These are phyloP conservation scores for Fusarium scirpi DNA, from an alignment of 2,329 filamentous ascomycete species.

Conservation along the genomic window DNA sequence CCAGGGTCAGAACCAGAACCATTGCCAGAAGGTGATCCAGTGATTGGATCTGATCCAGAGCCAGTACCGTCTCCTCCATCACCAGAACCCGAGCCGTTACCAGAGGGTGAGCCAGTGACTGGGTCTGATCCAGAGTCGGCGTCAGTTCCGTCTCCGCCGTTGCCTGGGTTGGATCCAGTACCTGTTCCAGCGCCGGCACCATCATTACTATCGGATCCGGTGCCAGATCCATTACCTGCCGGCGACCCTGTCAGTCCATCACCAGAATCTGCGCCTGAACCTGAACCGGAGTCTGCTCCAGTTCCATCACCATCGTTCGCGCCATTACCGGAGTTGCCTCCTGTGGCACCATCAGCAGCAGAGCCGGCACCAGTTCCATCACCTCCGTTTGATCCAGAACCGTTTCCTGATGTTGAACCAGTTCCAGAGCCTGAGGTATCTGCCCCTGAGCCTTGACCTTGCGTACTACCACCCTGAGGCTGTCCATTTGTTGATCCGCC, in stretches of 20 bases:
- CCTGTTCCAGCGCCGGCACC: not conserved
- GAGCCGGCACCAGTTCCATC: not conserved
- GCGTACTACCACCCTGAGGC: constrained; percentile 2
- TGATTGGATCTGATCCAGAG: not conserved
- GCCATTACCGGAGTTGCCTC: not conserved
- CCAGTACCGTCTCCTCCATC: not conserved
- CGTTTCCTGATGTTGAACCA: not conserved
- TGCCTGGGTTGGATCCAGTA: not conserved
- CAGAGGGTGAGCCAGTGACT: not conserved
- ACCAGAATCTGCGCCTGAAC: not conserved
- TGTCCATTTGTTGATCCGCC: not conserved
- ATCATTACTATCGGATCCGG: not conserved
- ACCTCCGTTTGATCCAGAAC: not conserved
- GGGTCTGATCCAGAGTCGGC: not conserved
- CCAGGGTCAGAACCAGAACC: not conserved
- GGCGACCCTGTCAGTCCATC: not conserved
- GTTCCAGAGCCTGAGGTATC: not conserved
- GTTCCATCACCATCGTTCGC: not conserved
- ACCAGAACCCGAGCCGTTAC: not conserved
- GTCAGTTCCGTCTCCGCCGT: not conserved
- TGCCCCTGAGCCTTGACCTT: constrained; percentile 2
- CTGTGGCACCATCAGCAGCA: too few species aligned
- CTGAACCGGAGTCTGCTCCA: not conserved
- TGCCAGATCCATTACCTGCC: not conserved
- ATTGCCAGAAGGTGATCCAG: not conserved